Base-by-base conservation (phyloP, 106 monocot species). In the Vanilla planifolia region DNA sequence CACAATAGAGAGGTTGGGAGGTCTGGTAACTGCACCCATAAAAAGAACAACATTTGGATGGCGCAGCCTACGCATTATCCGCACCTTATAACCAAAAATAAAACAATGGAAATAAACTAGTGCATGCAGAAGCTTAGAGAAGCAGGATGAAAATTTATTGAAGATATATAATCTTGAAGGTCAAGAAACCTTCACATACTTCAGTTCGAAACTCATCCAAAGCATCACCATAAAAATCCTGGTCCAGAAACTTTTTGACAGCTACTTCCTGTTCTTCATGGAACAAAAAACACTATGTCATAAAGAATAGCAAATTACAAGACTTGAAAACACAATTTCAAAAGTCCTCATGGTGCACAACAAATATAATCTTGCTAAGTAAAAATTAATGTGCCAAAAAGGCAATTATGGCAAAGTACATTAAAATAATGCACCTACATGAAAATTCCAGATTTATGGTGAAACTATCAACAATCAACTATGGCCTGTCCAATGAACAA, bases 11-110 rank as follows among this genome's bases (percentile, higher is more conserved):
- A 96, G 79, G 57, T 96, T 80, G 43, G 95, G 95, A 64, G 86
- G 90, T 44, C 95, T 90, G 57, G 95, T 90, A 16, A 96, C 95
- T 60, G 95, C 95, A 68, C 95, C 95, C 79, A 86, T 79, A 40
- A 96, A 96, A 55, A 84, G 95, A 69, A 96, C 90, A 67, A 96
- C 79, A 87, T 96, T 96, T 81, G 95, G 95, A 76, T 96, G 95
- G 7, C 86, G 83, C 75, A 96, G 61, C 59, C 95, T 86, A 25
- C 95, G 89, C 95, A 96, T 96, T 71, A 96, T 91, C 41, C 84
- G 67, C 25, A 96, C 87, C 95, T 96, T 73, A 56, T 33, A 15
- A 43, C 26, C 11, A 24, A 23, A 17, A 52, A 23, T 37, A 41
- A 55, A 67, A 33, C 37, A 14, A 3, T 20, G 4, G 28, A 53